phyloP scores from a whole-genome alignment of 495 filamentous ascomycete species.

The Niebla homalea region DNA sequence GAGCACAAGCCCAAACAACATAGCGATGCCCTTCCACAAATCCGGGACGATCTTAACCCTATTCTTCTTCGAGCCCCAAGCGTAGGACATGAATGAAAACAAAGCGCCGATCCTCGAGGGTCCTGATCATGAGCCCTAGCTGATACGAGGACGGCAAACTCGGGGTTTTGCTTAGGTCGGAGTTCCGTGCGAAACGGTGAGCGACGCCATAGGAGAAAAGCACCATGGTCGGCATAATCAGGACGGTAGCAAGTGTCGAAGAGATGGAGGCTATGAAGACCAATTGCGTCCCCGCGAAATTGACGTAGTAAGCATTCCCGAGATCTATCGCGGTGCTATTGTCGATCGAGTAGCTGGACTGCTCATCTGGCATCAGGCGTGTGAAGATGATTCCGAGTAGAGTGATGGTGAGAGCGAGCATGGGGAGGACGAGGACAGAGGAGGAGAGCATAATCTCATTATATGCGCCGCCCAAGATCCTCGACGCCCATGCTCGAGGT shows the following conservation, averaged over 20 bases:
- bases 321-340: background rate
- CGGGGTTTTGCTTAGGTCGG: background rate
- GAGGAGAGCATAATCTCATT: background rate
- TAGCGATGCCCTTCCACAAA: background rate
- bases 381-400: background rate
- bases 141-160: conserved; percentile 4
- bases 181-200: background rate
- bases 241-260: background rate
- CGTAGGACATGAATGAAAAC: background rate
- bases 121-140: conserved; percentile 1
- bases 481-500: no score
- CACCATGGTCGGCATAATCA: background rate
- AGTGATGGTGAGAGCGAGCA: background rate
- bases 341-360: background rate
- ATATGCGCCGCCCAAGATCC: background rate
- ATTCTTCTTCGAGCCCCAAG: background rate
- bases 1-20: background rate
- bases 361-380: background rate
- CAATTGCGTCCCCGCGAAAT: background rate
- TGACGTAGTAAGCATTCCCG: conserved; percentile 2
- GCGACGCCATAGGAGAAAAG: conserved; percentile 1
- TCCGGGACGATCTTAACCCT: background rate
- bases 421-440: background rate
- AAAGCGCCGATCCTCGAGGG: background rate
- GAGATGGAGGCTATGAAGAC: conserved; percentile 5